A percentile compares a stretch with the other conserved stretches of the same genome.
Conservation (phyloP, 331 rosid genomes). For the Quercus tomentella region DNA sequence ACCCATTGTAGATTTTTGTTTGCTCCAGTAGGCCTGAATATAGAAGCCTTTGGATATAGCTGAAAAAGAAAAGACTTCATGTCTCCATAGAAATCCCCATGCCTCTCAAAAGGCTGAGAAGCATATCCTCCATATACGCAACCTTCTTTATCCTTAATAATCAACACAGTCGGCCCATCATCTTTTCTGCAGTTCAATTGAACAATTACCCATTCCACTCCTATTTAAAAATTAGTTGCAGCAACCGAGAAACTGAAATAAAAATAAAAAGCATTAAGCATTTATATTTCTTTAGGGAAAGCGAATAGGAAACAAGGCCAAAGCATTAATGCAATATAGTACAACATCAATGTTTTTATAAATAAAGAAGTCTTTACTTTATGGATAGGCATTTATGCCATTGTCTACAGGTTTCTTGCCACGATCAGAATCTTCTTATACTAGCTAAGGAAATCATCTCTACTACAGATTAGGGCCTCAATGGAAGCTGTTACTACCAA, state of each 20-base stretch:
- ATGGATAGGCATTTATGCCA: background rate
- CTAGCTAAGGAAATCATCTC: background rate
- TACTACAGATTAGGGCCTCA: background rate
- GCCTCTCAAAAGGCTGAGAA: conserved; percentile 94
- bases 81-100: conserved; percentile 87
- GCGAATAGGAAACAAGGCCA: background rate
- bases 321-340: background rate
- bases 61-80: conserved; percentile 76
- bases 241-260: conserved; percentile 15
- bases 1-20: conserved; percentile 91
- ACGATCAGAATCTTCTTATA: background rate
- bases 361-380: background rate
- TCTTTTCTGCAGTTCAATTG: conserved; percentile 60
- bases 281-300: background rate
- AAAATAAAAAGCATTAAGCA: conserved; percentile 10
- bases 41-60: conserved; percentile 71
- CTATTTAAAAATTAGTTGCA: conserved; percentile 12
- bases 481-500: background rate
- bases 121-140: conserved; percentile 86
- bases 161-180: conserved; percentile 72
- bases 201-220: conserved; percentile 29
- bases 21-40: conserved; percentile 79
- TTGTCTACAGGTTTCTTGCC: background rate
- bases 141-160: conserved; percentile 79
- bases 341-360: background rate